Base-by-base conservation (phyloP, 441 rosid species). In the Iberis amara region DNA sequence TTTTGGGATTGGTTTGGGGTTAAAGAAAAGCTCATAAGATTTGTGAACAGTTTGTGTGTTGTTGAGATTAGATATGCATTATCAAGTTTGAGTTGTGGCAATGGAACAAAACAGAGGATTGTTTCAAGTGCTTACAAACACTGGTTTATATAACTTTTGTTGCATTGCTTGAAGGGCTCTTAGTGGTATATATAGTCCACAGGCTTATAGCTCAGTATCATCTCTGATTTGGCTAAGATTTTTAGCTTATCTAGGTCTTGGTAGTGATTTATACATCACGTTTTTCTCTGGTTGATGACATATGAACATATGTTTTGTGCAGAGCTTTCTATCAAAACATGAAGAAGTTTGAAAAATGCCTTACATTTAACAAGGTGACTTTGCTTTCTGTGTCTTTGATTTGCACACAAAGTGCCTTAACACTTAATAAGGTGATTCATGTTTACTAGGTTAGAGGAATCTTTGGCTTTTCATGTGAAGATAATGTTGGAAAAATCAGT, bases 381-480 rank as follows among this genome's bases (percentile, higher is more conserved):
- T 6, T 52, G 4, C 40, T 30, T 50, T 53, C 23, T 14, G 13
- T 52, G 32, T 35, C 32, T 7, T 30, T 49, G 41, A 3, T 52
- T 23, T 44, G 47, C n/a, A n/a, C n/a, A n/a, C n/a, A n/a, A n/a
- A n/a, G n/a, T n/a, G n/a, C n/a, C n/a, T n/a, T n/a, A n/a, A n/a
- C n/a, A n/a, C 32, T 47, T 10, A 6, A 30, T 32, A 11, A 11
- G 10, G 12, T 35, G 46, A 36, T 7, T 45, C 8, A 14, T 21
- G 28, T 18, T 51, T 66, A 43, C 7, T 72, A 85, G 95, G 96
- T 69, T 65, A 79, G 73, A 23, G 94, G 94, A 62, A 87, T 87
- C 62, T 91, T 91, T 75, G 96, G 96, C 63, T 91, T 91, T 69
- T 68, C 67, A 0, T 94, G 96, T 39, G 98, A 91, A 84, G 96